Evolutionary conservation across 306 rosid species (phyloP).

Genomic region (Malus sieversii): DNA sequence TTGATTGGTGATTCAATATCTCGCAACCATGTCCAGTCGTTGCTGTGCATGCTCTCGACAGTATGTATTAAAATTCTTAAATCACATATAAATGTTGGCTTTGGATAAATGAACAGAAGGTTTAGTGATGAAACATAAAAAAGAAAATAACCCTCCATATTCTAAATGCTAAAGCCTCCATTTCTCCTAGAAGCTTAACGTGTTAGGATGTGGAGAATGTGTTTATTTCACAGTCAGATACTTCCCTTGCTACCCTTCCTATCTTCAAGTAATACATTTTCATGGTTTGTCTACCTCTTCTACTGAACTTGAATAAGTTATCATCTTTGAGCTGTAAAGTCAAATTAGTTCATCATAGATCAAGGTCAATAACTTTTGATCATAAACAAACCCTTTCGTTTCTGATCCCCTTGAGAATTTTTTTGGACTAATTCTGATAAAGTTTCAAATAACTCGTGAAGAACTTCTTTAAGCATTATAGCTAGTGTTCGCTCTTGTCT

Average conservation of each 20-base stretch:
- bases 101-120: not conserved
- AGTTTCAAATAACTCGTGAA: not conserved
- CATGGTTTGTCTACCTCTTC: not conserved
- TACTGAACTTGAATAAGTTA: not conserved
- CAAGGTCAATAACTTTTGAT: not conserved
- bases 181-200: not conserved
- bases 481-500: not conserved
- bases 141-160: not conserved
- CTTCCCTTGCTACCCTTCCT: not conserved
- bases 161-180: not conserved
- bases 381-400: not conserved
- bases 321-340: not conserved
- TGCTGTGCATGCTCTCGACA: slow-evolving; percentile 80
- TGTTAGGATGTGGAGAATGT: not conserved
- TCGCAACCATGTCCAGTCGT: slow-evolving; percentile 90
- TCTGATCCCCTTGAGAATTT: not conserved
- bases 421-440: not conserved
- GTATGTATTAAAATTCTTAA: slow-evolving; percentile 32
- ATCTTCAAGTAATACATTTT: not conserved
- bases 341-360: not conserved
- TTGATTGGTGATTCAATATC: slow-evolving; percentile 89
- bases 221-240: not conserved
- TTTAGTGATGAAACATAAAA: not conserved
- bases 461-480: not conserved
- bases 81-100: not conserved